Percentiles rank a stretch among this genome's conserved stretches.
These are phyloP conservation scores for Cercophora sp. DNA, from an alignment of 495 filamentous ascomycete genomes.

Conservation along the genomic window DNA sequence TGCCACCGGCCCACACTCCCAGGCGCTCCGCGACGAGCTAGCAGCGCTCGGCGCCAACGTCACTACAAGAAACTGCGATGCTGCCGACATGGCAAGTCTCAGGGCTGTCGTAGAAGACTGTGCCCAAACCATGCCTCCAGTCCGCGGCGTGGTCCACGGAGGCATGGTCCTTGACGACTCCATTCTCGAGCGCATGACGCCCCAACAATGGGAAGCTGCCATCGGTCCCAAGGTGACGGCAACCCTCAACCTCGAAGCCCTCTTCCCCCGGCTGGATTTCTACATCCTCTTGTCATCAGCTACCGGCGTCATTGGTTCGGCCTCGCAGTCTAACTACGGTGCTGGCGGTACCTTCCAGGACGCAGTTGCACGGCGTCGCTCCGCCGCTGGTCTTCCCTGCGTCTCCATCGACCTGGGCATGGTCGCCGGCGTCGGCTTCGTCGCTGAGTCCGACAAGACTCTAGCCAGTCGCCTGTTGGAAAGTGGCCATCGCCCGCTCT, in stretches of 20 bases:
- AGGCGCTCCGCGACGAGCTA: background rate
- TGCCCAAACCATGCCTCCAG: background rate
- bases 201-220: too few relatives aligned
- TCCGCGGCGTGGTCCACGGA: background rate
- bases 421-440: conserved; percentile 33
- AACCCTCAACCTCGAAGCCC: too few relatives aligned
- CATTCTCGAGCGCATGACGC: background rate
- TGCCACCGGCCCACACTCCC: background rate
- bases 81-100: background rate
- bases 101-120: background rate
- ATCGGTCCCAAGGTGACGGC: background rate
- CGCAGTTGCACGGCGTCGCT: conserved; percentile 38
- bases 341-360: conserved; percentile 57
- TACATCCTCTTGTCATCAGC: conserved; percentile 58
- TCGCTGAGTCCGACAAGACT: conserved; percentile 23
- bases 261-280: too few relatives aligned
- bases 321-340: conserved; percentile 52
- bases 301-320: conserved; percentile 46
- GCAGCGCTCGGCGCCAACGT: background rate
- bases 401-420: conserved; percentile 47
- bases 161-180: background rate
- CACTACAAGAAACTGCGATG: background rate
- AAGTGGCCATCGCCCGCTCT: conserved; percentile 21
- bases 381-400: conserved; percentile 30
- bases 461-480: conserved; percentile 15